phyloP scores from a whole-genome alignment of 2,329 filamentous ascomycete genomes.

The Aquanectria penicillioides region DNA sequence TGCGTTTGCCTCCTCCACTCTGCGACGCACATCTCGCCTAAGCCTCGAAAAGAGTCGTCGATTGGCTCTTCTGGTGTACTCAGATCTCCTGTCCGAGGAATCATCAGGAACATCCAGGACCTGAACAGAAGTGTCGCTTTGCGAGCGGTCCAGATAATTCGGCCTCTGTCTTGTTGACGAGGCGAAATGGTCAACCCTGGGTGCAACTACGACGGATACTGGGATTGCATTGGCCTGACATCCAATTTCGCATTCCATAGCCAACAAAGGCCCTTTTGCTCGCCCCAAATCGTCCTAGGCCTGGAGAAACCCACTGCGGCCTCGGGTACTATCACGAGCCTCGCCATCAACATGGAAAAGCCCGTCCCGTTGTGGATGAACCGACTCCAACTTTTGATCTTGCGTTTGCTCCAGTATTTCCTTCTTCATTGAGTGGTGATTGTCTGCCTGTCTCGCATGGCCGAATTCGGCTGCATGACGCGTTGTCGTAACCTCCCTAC shows the following conservation, averaged over 20 bases:
- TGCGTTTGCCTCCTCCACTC: slow-evolving; percentile 3
- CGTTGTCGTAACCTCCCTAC: neutral
- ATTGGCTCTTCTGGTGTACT: neutral
- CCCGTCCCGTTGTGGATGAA: neutral
- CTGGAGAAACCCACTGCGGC: neutral
- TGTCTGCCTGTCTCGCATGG: neutral
- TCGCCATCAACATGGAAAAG: slow-evolving; percentile 2
- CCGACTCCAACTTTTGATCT: neutral
- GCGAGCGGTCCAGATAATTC: neutral
- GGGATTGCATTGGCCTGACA: neutral
- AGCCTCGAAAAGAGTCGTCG: neutral
- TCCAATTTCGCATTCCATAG: neutral
- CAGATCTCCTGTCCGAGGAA: neutral
- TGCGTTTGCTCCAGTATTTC: neutral
- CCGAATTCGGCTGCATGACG: neutral
- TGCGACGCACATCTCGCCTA: neutral
- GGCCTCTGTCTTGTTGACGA: neutral
- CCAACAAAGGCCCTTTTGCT: neutral
- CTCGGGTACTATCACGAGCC: neutral
- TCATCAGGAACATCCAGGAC: neutral
- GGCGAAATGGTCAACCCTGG: too few relatives aligned
- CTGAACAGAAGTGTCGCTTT: neutral
- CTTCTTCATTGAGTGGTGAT: neutral
- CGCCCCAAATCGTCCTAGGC: neutral
- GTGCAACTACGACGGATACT: too few relatives aligned